Evolutionary conservation across 1,139 yeast species (phyloP).

Genomic region (Yamadazyma aaseri): DNA sequence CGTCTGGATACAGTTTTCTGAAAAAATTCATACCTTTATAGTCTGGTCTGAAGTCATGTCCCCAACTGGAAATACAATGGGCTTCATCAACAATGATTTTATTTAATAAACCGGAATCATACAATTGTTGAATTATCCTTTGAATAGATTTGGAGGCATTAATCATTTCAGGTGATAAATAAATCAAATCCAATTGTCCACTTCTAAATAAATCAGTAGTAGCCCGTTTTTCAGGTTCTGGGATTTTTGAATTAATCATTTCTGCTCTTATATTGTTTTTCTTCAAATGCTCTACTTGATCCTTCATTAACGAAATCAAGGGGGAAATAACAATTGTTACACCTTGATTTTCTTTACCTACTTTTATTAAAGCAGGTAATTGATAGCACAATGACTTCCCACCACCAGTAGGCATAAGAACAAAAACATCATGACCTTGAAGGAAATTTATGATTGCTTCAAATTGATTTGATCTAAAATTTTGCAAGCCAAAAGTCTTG

Average conservation of each 20-base stretch:
- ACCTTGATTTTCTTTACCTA: conserved; percentile 69
- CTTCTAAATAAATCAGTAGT: conserved; percentile 61
- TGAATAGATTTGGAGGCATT: conserved; percentile 73
- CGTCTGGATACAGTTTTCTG: conserved; percentile 68
- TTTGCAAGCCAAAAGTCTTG: conserved; percentile 58
- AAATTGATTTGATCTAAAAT: conserved; percentile 80
- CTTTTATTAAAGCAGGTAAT: conserved; percentile 78
- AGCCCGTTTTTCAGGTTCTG: conserved; percentile 60
- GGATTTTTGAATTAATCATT: conserved; percentile 80
- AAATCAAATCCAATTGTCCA: conserved; percentile 74
- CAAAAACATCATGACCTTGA: conserved; percentile 83
- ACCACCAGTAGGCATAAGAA: conserved; percentile 98
- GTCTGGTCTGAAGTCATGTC: conserved; percentile 97
- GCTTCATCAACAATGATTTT: conserved; percentile 96
- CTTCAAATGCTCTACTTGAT: conserved; percentile 83
- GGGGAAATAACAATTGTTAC: conserved; percentile 94
- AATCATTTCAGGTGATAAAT: conserved; percentile 94
- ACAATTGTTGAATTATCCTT: conserved; percentile 57
- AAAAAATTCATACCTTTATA: conserved; percentile 79
- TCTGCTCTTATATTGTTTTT: conserved; percentile 73
- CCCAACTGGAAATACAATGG: conserved; percentile 99
- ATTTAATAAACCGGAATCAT: conserved; percentile 60
- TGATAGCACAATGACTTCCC: conserved; percentile 97
- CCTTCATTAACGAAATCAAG: conserved; percentile 93
- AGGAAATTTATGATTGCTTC: conserved; percentile 86